phyloP scores from a whole-genome alignment of 495 filamentous ascomycete species.

The Aspergillus bertholletiae region DNA sequence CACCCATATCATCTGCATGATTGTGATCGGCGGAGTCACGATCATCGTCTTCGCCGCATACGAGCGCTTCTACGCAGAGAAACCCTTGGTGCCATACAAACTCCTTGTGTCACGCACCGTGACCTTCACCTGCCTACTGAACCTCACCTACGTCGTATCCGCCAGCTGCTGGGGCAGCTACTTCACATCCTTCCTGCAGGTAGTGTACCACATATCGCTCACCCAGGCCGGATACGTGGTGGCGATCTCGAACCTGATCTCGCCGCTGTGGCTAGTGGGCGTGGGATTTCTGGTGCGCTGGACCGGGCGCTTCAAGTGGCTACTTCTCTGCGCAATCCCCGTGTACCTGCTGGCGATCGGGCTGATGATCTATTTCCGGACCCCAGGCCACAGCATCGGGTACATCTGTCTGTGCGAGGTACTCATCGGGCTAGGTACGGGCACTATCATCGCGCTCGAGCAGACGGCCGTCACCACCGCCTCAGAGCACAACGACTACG shows the following conservation, averaged over 20 bases:
- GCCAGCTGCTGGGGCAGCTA: conserved; percentile 55
- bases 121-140: conserved; percentile 54
- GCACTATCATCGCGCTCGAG: conserved; percentile 55
- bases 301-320: conserved; percentile 51
- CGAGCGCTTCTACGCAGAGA: conserved; percentile 50
- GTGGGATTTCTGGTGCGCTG: conserved; percentile 38
- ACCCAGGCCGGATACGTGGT: conserved; percentile 53
- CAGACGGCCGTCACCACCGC: conserved; percentile 67
- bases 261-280: not conserved
- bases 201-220: conserved; percentile 57
- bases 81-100: conserved; percentile 53
- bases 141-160: conserved; percentile 47
- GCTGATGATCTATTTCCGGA: conserved; percentile 65
- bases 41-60: conserved; percentile 52
- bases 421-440: conserved; percentile 61
- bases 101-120: conserved; percentile 60
- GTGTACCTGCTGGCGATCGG: conserved; percentile 51
- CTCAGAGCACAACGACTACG: conserved; percentile 59
- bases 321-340: conserved; percentile 49
- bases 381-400: conserved; percentile 49
- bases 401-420: conserved; percentile 70
- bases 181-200: conserved; percentile 66
- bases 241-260: conserved; percentile 36
- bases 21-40: conserved; percentile 48
- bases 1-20: conserved; percentile 44